Evolutionary conservation across 2,329 filamentous ascomycete genomes (phyloP).

Genomic region (Colletotrichum sansevieriae): DNA sequence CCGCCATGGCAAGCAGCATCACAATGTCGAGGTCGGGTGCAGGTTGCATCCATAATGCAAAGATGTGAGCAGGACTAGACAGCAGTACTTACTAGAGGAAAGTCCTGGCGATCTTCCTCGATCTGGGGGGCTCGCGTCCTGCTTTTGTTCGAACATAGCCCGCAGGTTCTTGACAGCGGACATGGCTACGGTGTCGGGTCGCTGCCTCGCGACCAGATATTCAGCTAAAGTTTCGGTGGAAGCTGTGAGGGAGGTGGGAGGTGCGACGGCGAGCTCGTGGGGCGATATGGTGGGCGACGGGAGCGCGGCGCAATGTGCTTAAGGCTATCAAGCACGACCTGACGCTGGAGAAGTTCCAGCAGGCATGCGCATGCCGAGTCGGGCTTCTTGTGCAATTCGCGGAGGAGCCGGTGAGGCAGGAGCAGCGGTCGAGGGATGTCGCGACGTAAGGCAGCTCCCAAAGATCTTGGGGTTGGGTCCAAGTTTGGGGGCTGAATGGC

Average conservation of each 20-base stretch:
- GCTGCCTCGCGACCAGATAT: constrained; percentile 21
- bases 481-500: constrained; percentile 15
- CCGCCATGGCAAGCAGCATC: neutral
- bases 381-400: neutral
- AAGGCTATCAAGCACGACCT: constrained; percentile 18
- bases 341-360: constrained; percentile 16
- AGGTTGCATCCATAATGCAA: neutral
- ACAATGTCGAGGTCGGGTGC: neutral
- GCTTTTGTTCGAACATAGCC: constrained; percentile 84
- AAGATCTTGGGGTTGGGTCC: too few species aligned
- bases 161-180: constrained; percentile 80
- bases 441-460: constrained; percentile 18
- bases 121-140: constrained; percentile 73
- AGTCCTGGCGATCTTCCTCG: constrained; percentile 76
- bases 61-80: neutral
- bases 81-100: constrained; percentile 55
- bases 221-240: constrained; percentile 13
- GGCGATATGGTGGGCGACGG: constrained; percentile 17
- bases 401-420: constrained; percentile 2
- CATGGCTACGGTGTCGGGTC: constrained; percentile 60
- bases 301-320: constrained; percentile 17
- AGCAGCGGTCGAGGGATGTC: neutral
- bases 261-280: constrained; percentile 22
- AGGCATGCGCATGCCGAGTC: constrained; percentile 32
- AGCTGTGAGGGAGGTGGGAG: constrained; percentile 22